Evolutionary conservation across 345 rosid species (phyloP), one percentile per base, ranked within the genome.

Genomic region (Leavenworthia alabamica): DNA sequence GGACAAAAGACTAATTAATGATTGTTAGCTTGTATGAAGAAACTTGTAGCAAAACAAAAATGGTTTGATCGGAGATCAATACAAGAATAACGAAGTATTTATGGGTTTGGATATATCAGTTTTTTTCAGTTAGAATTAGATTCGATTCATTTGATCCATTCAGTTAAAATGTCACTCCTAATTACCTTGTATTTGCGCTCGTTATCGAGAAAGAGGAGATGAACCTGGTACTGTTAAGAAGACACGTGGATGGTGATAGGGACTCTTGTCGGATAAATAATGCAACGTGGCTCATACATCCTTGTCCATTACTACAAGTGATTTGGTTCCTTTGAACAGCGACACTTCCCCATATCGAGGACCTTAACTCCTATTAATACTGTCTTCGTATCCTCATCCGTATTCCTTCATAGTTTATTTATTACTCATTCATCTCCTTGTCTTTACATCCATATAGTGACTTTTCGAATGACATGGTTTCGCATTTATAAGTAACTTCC

Each of bases 301-400:
- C 19, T 62, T 66, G 64, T 46, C 71, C 32, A 46, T 66, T 64
- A 35, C 29, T 24, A 31, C 27, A 19, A 3, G 11, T 45, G 27
- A 19, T 26, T 37, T 67, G 59, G 65, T 58, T 49, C 23, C 51
- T 40, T 15, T 12, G 53, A 67, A 58, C 58, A 49, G 66, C 58
- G 41, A 31, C 45, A 50, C n/a, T n/a, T 68, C 66, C 72, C 12
- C 52, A 42, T 29, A 59, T 59, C 53, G 45, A 68, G 72, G 72
- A 67, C 49, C 66, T n/a, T 20, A 67, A 67, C 59, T 48, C 27
- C 59, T 33, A 48, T 56, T 47, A 47, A 56, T 56, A 42, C 9
- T 37, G 49, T 66, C 57, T 37, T 39, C 45, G 50, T 66, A 27
- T 48, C 56, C 27, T 53, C 41, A 37, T n/a, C 7, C 13, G 13